Conservation (phyloP, 768 basidiomycete genomes). For the Wakefieldia striispora region DNA sequence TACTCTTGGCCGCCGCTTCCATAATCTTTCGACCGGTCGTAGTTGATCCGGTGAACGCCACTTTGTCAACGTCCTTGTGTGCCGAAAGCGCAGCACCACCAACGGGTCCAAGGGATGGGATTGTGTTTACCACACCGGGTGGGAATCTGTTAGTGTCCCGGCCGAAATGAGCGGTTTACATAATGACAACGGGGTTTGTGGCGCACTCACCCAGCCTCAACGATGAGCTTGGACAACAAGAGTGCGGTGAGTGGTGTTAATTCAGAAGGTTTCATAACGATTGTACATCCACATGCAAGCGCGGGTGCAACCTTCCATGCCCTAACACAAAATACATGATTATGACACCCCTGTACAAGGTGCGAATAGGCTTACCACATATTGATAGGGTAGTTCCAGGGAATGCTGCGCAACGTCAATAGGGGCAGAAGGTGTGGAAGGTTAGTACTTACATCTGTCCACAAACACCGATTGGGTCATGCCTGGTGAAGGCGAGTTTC, state of each 20-base stretch:
- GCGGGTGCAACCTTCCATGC: conserved; percentile 94
- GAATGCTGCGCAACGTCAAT: conserved; percentile 51
- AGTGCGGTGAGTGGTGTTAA: conserved; percentile 81
- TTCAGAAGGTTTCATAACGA: conserved; percentile 95
- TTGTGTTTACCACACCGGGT: conserved; percentile 85
- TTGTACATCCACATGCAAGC: conserved; percentile 86
- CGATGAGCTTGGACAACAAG: conserved; percentile 75
- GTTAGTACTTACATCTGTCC: conserved; percentile 73
- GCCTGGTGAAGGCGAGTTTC: conserved; percentile 83
- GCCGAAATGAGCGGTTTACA: conserved; percentile 13
- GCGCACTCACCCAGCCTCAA: conserved; percentile 71
- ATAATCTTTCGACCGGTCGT: conserved; percentile 86
- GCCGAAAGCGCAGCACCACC: conserved; percentile 83
- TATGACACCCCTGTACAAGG: conserved; percentile 1
- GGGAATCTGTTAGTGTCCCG: conserved; percentile 60
- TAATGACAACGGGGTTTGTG: conserved; percentile 7
- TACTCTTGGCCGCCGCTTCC: conserved; percentile 89
- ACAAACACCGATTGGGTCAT: conserved; percentile 92
- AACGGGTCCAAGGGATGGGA: conserved; percentile 77
- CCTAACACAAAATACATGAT: conserved; percentile 36
- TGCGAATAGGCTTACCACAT: conserved; percentile 57
- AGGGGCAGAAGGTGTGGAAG: conserved; percentile 8
- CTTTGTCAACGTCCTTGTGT: conserved; percentile 87
- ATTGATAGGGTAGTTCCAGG: conserved; percentile 91
- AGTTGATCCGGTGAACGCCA: conserved; percentile 95